Conservation (phyloP, 78 protist species). For the Cavenderia fasciculata region DNA sequence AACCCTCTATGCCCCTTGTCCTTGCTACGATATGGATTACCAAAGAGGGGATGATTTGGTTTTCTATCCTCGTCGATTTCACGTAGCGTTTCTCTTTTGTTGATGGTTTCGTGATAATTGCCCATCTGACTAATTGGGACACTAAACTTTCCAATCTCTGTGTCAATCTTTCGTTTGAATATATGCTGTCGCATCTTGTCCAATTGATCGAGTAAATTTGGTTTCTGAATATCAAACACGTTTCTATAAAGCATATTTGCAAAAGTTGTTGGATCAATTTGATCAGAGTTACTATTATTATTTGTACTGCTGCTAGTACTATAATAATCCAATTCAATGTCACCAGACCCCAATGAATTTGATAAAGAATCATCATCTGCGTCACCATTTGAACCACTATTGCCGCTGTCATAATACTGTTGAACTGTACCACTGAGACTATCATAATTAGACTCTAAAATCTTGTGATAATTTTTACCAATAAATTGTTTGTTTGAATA, state of each 20-base stretch:
- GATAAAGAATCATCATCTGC: too few species aligned
- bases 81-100: slow-evolving; percentile 23
- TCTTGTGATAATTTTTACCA: too few species aligned
- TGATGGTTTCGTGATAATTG: slow-evolving; percentile 56
- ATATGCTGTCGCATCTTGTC: slow-evolving; percentile 61
- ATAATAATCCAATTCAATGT: neutral
- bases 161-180: slow-evolving; percentile 16
- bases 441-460: too few species aligned
- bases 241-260: slow-evolving; percentile 19
- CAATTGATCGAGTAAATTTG: slow-evolving; percentile 10
- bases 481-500: too few species aligned
- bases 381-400: too few species aligned
- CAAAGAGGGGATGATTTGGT: slow-evolving; percentile 55
- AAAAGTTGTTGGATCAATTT: neutral
- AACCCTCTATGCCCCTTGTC: slow-evolving; percentile 56
- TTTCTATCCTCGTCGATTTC: slow-evolving; percentile 71
- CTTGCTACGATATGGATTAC: slow-evolving; percentile 81
- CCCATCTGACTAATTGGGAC: slow-evolving; percentile 81
- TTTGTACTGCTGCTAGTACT: neutral
- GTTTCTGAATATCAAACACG: slow-evolving; percentile 70
- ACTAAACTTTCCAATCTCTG: slow-evolving; percentile 37
- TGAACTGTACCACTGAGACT: too few species aligned
- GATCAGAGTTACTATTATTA: neutral
- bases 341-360: neutral
- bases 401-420: too few species aligned